Conservation (phyloP, 1,284 basidiomycete species). For the Ustilago bromivora region DNA sequence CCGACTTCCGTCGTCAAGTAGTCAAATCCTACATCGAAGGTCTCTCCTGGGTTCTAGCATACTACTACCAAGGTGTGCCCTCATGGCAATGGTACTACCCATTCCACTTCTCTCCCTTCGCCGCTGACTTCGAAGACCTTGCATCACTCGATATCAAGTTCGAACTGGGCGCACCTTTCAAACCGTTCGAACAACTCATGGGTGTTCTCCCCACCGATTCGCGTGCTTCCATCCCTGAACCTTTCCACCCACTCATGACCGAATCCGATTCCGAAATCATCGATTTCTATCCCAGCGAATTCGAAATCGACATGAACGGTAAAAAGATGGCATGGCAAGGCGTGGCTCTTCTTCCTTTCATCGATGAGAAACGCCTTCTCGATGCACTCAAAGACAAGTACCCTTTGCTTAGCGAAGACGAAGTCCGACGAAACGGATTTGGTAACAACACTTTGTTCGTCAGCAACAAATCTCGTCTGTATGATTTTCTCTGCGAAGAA, state of each 20-base stretch:
- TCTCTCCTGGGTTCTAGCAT: conserved; percentile 93
- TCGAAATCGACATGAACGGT: conserved; percentile 99
- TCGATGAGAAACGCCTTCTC: conserved; percentile 80
- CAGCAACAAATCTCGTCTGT: conserved; percentile 84
- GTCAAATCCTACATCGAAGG: conserved; percentile 91
- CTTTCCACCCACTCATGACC: conserved; percentile 90
- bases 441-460: conserved; percentile 88
- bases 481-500: conserved; percentile 81
- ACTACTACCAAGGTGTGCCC: conserved; percentile 95
- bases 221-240: conserved; percentile 85
- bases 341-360: conserved; percentile 94
- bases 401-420: conserved; percentile 81
- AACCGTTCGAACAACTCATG: conserved; percentile 97
- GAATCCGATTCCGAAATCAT: conserved; percentile 89
- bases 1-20: conserved; percentile 81
- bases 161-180: conserved; percentile 86
- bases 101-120: conserved; percentile 98
- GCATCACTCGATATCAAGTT: conserved; percentile 84
- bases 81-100: conserved; percentile 99
- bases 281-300: conserved; percentile 93
- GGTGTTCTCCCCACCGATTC: conserved; percentile 95
- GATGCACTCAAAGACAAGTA: conserved; percentile 84
- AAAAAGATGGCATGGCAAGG: conserved; percentile 99
- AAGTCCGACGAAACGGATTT: conserved; percentile 84
- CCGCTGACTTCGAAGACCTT: conserved; percentile 86